Evolutionary conservation across 176 grass and related monocot species (phyloP).

Genomic region (Triticum monococcum): DNA sequence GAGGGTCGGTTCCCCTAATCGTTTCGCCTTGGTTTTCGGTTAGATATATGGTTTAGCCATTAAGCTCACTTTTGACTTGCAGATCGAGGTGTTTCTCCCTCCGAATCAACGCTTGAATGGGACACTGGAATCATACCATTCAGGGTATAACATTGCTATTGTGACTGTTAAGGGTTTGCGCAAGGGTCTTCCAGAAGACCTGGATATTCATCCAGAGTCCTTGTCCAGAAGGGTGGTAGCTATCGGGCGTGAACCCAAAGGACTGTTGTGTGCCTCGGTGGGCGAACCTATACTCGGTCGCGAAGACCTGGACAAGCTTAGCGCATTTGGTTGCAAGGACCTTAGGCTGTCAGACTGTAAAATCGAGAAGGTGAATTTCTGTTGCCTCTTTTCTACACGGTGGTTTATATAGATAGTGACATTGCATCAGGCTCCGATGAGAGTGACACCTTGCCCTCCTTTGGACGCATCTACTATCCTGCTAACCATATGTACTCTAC

Average conservation of each 20-base stretch:
- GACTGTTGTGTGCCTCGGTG: background rate
- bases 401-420: background rate
- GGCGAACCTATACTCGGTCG: background rate
- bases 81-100: conserved; percentile 12
- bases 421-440: background rate
- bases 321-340: background rate
- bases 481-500: background rate
- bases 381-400: background rate
- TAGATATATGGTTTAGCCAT: background rate
- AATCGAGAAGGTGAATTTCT: background rate
- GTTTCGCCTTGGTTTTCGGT: background rate
- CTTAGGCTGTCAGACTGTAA: conserved; percentile 5
- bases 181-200: too few species aligned
- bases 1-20: background rate
- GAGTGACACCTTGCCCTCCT: background rate
- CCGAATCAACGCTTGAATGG: background rate
- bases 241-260: background rate
- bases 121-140: background rate
- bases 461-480: background rate
- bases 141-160: background rate
- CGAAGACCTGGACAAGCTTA: background rate
- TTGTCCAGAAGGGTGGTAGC: background rate
- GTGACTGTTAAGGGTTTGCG: background rate
- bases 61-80: background rate
- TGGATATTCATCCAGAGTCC: background rate